Base-by-base conservation (phyloP, 2,329 filamentous ascomycete genomes). In the Penicillium sclerotiorum region DNA sequence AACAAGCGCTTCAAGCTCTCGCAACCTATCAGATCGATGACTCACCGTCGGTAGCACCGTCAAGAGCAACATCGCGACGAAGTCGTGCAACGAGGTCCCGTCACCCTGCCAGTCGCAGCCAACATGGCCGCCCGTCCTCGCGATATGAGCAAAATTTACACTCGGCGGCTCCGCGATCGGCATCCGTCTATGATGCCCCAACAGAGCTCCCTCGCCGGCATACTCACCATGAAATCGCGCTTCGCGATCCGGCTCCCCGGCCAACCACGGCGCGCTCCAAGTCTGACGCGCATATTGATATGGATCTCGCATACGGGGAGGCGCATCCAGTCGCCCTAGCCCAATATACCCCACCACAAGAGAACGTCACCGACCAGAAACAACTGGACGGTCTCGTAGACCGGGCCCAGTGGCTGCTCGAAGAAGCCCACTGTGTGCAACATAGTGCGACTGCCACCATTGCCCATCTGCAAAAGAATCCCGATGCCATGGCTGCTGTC, bases 401-500 rank as follows among this genome's bases (percentile, higher is more conserved):
- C 51, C 86, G 84, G 59, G 85, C 95, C 38, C 90, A 95, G 68
- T 74, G 77, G 40, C 77, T 96, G 1, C 79, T 97, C 2, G 85
- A 93, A 56, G 92, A 97, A 71, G 90, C 89, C 15, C 85, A 96
- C 59, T 96, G 92, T 73, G 68, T 95, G 22, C 91, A 96, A 56
- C 85, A 95, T 69, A 89, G 88, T 1, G 93, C 89, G 5, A 86
- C 84, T 0, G 80, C 87, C 45, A 96, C 90, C 55, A 96, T 99
- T 61, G 77, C 86, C 37, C 88, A 90, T 57, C 75, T 92, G 3
- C 87, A 90, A 65, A 83, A 85, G 77, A 93, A 86, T 68, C 92
- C 94, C 0, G 90, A 99, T 58, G 89, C 90, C 2, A 90, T 96
- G 45, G 94, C 94, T 2, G 93, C 94, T 8, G 93, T 99, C 1